Conservation (phyloP, 225 moss, liverwort and hornwort species). For the Sphagnum tenellum region DNA sequence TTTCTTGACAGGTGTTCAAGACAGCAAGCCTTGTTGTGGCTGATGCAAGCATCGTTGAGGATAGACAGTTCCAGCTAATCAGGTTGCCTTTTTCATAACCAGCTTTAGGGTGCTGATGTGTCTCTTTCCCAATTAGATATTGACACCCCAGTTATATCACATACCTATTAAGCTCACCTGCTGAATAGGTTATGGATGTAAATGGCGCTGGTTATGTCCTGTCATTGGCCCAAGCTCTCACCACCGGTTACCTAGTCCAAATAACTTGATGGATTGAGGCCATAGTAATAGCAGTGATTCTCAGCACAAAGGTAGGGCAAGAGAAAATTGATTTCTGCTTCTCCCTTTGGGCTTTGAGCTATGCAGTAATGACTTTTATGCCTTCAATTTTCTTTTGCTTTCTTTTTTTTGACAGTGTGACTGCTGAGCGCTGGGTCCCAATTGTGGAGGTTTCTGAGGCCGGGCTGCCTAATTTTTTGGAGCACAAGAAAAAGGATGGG, state of each 20-base stretch:
- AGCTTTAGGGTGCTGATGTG: background rate
- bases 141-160: too few relatives aligned
- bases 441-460: constrained; percentile 48
- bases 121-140: constrained; percentile 6
- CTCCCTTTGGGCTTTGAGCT: background rate
- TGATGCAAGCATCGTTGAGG: constrained; percentile 23
- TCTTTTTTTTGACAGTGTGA: constrained; percentile 25
- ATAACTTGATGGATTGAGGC: background rate
- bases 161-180: too few relatives aligned
- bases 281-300: background rate
- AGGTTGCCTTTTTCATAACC: constrained; percentile 15
- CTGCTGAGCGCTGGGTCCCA: constrained; percentile 47
- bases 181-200: background rate
- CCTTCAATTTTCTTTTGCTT: background rate
- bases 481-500: constrained; percentile 48
- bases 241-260: background rate
- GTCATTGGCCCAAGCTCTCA: background rate
- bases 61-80: constrained; percentile 41
- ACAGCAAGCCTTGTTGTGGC: constrained; percentile 50
- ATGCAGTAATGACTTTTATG: background rate
- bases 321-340: background rate
- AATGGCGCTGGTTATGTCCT: background rate
- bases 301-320: too few relatives aligned
- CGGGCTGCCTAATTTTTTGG: constrained; percentile 38
- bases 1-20: constrained; percentile 46